phyloP scores from a whole-genome alignment of 148 eudicot species.

The Limonium bicolor region DNA sequence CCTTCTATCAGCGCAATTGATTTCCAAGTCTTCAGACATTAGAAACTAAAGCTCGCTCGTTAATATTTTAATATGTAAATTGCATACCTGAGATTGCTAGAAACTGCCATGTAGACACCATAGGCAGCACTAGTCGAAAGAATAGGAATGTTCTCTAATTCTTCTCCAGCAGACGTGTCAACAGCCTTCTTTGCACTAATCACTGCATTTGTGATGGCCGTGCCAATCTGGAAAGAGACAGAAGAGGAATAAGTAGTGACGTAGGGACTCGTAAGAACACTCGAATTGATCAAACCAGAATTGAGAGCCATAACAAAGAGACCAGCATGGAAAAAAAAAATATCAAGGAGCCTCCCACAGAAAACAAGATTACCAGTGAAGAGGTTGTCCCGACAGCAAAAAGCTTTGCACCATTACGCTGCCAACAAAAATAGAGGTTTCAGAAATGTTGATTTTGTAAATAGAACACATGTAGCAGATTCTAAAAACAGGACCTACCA shows the following conservation, averaged over 20 bases:
- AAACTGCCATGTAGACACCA: constrained; percentile 88
- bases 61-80: background rate
- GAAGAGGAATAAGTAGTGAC: background rate
- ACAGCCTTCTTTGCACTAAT: constrained; percentile 80
- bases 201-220: constrained; percentile 59
- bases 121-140: constrained; percentile 78
- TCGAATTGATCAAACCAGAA: too few species aligned
- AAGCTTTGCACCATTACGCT: constrained; percentile 92
- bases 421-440: constrained; percentile 8
- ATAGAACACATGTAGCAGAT: background rate
- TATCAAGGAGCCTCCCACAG: background rate
- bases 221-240: constrained; percentile 45
- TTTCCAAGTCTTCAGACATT: background rate
- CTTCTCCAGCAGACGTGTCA: constrained; percentile 39
- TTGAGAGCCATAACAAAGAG: too few species aligned
- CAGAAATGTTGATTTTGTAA: background rate
- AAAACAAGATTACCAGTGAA: constrained; percentile 47
- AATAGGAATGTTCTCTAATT: constrained; percentile 73
- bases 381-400: constrained; percentile 86
- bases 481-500: constrained; percentile 30
- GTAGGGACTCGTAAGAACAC: too few species aligned
- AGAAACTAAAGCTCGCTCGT: background rate
- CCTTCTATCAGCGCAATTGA: too few species aligned
- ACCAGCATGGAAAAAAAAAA: background rate
- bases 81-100: constrained; percentile 89